Base-by-base conservation (phyloP, 1,284 basidiomycete species). In the Termitomyces sp. region DNA sequence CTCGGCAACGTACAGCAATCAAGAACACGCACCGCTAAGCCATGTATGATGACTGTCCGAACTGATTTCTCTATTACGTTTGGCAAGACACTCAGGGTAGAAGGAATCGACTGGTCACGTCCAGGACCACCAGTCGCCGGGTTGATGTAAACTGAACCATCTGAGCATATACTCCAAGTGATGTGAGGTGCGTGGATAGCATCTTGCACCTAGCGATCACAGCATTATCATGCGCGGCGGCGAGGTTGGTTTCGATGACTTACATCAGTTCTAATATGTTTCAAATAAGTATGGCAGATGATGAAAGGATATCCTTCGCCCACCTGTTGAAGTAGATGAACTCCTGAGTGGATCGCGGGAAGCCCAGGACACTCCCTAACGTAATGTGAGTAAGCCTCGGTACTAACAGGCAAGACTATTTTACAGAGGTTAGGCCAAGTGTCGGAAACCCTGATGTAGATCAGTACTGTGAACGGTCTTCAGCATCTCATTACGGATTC, bases 11-110 rank as follows among this genome's bases (percentile, higher is more conserved):
- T 8, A 39, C 46, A n/a, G 13, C 18, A 18, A 26, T 26, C 28
- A 8, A 46, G 18, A 38, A 8, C 35, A 55, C 78, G 52, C 61
- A 84, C 80, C 72, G 78, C 81, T 49, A 86, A 70, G 1, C 86
- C 86, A 55, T 88, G 85, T 6, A 80, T 79, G 46, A 89, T 79
- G 30, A 89, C 79, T 0, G 77, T 78, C 47, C 84, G 73, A 52
- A 78, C 74, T 53, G 76, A 87, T 68, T 83, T 84, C 64, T 88
- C 85, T 56, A 87, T 86, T 40, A 84, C 84, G 53, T 73, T 84
- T 0, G 84, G 81, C 8, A 87, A 71, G 5, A 86, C 81, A 21
- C 76, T 81, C 46, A 85, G 68, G 2, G 77, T 77, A 1, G 84
- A 78, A 5, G 84, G 78, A 14, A 73, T 60, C 64, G 72, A 65